A percentile compares a stretch with the other conserved stretches of the same genome.
Conservation (phyloP, 257 asterid genomes). For the Plectranthus barbatus region DNA sequence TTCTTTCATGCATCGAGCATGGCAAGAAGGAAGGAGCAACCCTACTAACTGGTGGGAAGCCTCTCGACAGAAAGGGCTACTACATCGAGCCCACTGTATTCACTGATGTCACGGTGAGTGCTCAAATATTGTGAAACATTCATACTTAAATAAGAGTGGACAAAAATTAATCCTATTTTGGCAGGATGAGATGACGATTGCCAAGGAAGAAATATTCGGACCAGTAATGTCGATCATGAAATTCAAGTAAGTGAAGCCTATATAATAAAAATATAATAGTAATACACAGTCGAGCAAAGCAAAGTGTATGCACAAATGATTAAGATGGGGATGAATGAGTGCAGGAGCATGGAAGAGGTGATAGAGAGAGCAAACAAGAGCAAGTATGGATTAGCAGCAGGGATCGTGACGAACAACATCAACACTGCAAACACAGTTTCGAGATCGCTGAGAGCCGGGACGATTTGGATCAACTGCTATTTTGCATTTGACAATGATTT, state of each 20-base stretch:
- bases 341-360: constrained; percentile 66
- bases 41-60: constrained; percentile 53
- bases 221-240: constrained; percentile 66
- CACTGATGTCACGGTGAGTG: constrained; percentile 44
- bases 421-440: constrained; percentile 75
- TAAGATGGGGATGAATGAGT: not conserved
- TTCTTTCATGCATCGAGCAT: constrained; percentile 46
- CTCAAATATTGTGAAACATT: too few species aligned
- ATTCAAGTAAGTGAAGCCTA: constrained; percentile 61
- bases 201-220: constrained; percentile 70
- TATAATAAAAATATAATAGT: too few species aligned
- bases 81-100: constrained; percentile 63
- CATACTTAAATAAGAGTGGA: too few species aligned
- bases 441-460: constrained; percentile 56
- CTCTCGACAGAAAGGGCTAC: constrained; percentile 45
- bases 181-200: constrained; percentile 60
- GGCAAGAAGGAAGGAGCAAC: constrained; percentile 66
- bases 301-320: too few species aligned
- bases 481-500: constrained; percentile 52
- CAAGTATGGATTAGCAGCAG: constrained; percentile 71
- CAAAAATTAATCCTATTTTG: not conserved
- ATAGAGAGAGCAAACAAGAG: constrained; percentile 58
- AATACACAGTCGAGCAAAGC: too few species aligned
- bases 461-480: constrained; percentile 70
- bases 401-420: constrained; percentile 64